These are phyloP conservation scores for Voacanga thouarsii DNA, from an alignment of 257 asterid genomes.

Conservation along the genomic window DNA sequence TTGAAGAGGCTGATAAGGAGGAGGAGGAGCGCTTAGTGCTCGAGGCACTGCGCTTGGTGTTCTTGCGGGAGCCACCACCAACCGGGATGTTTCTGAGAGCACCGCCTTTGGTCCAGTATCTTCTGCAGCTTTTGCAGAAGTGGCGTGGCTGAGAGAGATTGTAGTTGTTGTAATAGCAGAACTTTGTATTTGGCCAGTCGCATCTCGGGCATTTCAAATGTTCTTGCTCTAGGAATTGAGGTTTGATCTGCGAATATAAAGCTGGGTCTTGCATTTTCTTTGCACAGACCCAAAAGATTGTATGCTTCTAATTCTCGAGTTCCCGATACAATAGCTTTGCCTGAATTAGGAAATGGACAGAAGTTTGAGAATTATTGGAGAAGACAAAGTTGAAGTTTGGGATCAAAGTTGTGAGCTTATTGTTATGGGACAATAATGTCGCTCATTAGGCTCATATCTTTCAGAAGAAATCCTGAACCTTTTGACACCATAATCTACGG, in stretches of 20 bases:
- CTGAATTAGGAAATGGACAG: too few species aligned
- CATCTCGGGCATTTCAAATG: conserved; percentile 86
- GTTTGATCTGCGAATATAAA: conserved; percentile 37
- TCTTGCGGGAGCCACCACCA: too few species aligned
- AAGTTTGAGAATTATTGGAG: not conserved
- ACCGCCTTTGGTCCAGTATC: too few species aligned
- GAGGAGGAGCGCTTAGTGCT: conserved; percentile 41
- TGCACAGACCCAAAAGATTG: too few species aligned
- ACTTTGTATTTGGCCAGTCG: conserved; percentile 75
- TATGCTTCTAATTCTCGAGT: too few species aligned
- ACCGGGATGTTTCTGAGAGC: too few species aligned
- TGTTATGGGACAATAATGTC: not conserved
- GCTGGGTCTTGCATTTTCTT: too few species aligned
- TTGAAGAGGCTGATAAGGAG: conserved; percentile 27
- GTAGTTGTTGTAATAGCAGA: conserved; percentile 92
- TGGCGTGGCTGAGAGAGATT: conserved; percentile 95
- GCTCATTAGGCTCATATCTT: not conserved
- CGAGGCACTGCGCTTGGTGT: conserved; percentile 46
- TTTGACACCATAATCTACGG: not conserved
- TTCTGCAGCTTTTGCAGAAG: too few species aligned
- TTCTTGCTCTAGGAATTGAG: conserved; percentile 69
- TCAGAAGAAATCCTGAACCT: not conserved
- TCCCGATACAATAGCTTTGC: too few species aligned
- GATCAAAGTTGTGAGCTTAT: not conserved
- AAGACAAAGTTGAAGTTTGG: conserved; percentile 9